These are phyloP conservation scores for Pseudogymnoascus sp. DNA, from an alignment of 2,329 filamentous ascomycete species.

Conservation along the genomic window DNA sequence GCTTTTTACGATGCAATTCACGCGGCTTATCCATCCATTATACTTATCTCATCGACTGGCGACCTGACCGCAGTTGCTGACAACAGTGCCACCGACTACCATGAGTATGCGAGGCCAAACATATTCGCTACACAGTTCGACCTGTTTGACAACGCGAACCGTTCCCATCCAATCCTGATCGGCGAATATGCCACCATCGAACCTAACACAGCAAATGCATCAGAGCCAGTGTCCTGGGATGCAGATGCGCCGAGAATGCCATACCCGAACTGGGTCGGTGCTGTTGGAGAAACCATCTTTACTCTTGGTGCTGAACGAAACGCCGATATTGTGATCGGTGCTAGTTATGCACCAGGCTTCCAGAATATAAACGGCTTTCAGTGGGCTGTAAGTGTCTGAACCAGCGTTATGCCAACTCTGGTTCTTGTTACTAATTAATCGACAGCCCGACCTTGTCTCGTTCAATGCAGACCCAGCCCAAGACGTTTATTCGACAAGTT, in stretches of 20 bases:
- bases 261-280: constrained; percentile 23
- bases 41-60: constrained; percentile 31
- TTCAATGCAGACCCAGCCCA: constrained; percentile 35
- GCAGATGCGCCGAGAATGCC: constrained; percentile 10
- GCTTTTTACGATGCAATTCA: constrained; percentile 42
- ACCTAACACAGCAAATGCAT: constrained; percentile 15
- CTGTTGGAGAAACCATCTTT: constrained; percentile 24
- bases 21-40: constrained; percentile 34
- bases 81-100: constrained; percentile 18
- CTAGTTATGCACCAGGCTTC: constrained; percentile 24
- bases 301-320: constrained; percentile 24
- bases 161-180: constrained; percentile 20
- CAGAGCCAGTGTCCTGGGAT: constrained; percentile 14
- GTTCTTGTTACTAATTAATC: constrained; percentile 3
- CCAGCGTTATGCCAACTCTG: background rate
- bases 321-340: constrained; percentile 21
- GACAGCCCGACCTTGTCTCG: constrained; percentile 25
- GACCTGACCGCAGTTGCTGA: constrained; percentile 17
- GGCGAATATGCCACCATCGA: constrained; percentile 26
- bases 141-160: constrained; percentile 18
- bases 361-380: constrained; percentile 25
- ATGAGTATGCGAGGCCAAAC: constrained; percentile 23
- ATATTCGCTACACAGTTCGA: constrained; percentile 20
- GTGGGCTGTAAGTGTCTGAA: constrained; percentile 23
- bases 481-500: constrained; percentile 44